Evolutionary conservation across 108 stramenopile genomes (phyloP).

Genomic region (Nitzschia palea): DNA sequence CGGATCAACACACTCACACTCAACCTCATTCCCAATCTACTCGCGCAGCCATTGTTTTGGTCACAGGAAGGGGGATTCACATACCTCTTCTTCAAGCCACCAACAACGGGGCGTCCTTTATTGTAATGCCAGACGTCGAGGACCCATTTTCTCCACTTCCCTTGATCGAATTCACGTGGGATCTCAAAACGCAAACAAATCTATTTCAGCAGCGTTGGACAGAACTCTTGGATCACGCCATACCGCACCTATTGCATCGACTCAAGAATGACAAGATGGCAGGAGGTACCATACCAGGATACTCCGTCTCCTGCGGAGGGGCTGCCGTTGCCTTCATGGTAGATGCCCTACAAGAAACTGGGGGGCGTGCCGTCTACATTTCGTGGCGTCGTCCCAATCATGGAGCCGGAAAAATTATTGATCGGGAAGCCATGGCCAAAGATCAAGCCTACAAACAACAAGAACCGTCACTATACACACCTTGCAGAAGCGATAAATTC

Average conservation of each 20-base stretch:
- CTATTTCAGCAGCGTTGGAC: conserved; percentile 13
- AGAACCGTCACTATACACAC: conserved; percentile 46
- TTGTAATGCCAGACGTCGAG: conserved; percentile 74
- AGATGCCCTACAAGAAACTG: conserved; percentile 67
- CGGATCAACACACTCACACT: conserved; percentile 32
- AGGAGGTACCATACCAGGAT: conserved; percentile 13
- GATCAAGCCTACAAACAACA: conserved; percentile 12
- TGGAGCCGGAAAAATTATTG: conserved; percentile 63
- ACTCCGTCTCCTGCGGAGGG: conserved; percentile 55
- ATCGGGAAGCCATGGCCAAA: conserved; percentile 38
- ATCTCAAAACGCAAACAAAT: conserved; percentile 26
- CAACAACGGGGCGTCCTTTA: conserved; percentile 37
- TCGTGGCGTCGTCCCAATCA: conserved; percentile 71
- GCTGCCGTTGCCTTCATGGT: conserved; percentile 73
- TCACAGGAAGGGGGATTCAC: conserved; percentile 47
- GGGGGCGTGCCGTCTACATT: conserved; percentile 73
- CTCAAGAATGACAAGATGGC: conserved; percentile 7
- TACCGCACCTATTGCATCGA: conserved; percentile 15
- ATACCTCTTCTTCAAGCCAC: conserved; percentile 3
- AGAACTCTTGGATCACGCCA: conserved; percentile 24
- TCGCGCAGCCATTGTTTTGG: conserved; percentile 42
- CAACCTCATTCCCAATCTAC: conserved; percentile 29
- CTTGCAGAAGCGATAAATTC: conserved; percentile 36
- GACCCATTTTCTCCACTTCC: conserved; percentile 80
- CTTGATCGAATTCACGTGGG: conserved; percentile 55